Evolutionary conservation across 2,329 filamentous ascomycete genomes (phyloP), one percentile per base, ranked within the genome.

Genomic region (Thermoascus crustaceus): DNA sequence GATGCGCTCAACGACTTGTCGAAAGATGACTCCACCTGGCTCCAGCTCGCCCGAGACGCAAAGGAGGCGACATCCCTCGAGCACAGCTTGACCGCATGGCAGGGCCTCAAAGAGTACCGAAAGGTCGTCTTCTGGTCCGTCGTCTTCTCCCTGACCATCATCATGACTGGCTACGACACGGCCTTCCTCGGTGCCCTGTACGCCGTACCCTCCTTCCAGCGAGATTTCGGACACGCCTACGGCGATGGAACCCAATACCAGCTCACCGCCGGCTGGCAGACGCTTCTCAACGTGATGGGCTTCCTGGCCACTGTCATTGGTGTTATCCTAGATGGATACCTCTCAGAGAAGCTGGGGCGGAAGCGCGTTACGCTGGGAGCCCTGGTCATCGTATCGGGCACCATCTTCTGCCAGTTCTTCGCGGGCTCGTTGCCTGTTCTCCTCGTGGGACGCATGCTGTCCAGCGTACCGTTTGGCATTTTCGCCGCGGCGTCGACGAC

Each of bases 381-480:
- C n/a, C n/a, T n/a, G n/a, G n/a, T n/a, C n/a, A n/a, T n/a, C n/a
- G n/a, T n/a, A n/a, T n/a, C n/a, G n/a, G n/a, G n/a, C n/a, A n/a
- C n/a, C n/a, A n/a, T 29, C 6, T 29, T 13, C 6, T 11, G 25
- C 25, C 25, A 29, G 25, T 17, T 30, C n/a, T 34, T 30, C 32
- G 11, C 13, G 14, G 16, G 21, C 18, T 32, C 9, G 10, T 33
- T 16, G 10, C 9, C 25, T 29, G 25, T 32, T 22, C 34, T 81
- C 13, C 67, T 80, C 22, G 71, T 70, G 3, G 76, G 74, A 18
- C 75, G 80, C 53, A 72, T 81, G 23, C 63, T 81, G 2, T 78
- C 73, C 46, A 78, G 78, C 33, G 72, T 79, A 27, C 74, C 75
- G 0, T 77, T 73, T 57, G 59, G 59, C 14, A 48, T 57, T n/a